Evolutionary conservation across 257 asterid species (phyloP), one percentile per base, ranked within the genome.

Genomic region (Nemophila menziesii): DNA sequence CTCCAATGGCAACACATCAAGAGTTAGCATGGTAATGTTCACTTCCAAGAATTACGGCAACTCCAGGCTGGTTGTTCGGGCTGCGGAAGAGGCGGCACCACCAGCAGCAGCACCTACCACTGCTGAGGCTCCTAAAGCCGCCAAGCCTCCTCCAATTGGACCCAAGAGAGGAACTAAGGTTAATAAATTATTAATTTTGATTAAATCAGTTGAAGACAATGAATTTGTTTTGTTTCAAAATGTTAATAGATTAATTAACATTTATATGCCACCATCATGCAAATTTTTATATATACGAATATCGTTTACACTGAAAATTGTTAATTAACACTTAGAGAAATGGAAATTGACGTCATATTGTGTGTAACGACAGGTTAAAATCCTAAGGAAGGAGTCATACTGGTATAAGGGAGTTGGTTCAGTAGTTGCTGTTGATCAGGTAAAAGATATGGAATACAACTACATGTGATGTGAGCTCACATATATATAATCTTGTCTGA

Each of bases 361-460:
- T 16, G 20, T 15, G 4, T 20, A 5, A 26, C 34, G 17, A 43
- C 74, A 84, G 95, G 90, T 84, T 5, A 77, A 73, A 56, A 68
- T 84, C 52, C 80, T 74, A 0, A 74, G 95, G 73, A 80, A 65
- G 69, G 90, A 84, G 39, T 84, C 95, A 5, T 84, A 84, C 74
- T 80, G 93, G 95, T 74, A 58, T 81, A 80, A 83, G 71, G 85
- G 89, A 12, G 67, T 68, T 0, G 92, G 94, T 15, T 73, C 92
- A 5, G 94, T 82, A 24, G 94, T 82, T 9, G 72, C 94, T 4
- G 94, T 82, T 53, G 94, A 82, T 51, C 94, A 82, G 81, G 94
- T 82, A 46, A 58, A 48, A 12, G 44, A 40, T 34, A 17, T 24
- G 33, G 6, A 24, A 24, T 4, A 24, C 12, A 29, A 29, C 9